Conservation (phyloP, 2,329 filamentous ascomycete genomes). For the Colletotrichum cordylinicola region DNA sequence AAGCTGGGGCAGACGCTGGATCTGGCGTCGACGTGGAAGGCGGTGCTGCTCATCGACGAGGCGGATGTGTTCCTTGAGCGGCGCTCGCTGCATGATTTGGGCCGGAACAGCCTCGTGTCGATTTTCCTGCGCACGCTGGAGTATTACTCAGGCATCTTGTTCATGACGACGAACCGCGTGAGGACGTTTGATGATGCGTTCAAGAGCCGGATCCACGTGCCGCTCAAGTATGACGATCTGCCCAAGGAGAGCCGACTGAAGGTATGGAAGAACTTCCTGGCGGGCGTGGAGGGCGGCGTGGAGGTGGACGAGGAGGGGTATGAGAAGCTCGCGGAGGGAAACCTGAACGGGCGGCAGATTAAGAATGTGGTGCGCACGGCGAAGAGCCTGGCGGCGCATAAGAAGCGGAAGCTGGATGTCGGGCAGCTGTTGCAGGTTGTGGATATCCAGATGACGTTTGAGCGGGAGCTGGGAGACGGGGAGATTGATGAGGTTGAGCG, state of each 20-base stretch:
- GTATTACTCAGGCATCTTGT: slow-evolving; percentile 56
- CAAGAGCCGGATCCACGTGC: slow-evolving; percentile 86
- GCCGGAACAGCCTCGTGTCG: slow-evolving; percentile 84
- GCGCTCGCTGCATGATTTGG: slow-evolving; percentile 81
- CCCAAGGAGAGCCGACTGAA: slow-evolving; percentile 69
- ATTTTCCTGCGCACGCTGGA: slow-evolving; percentile 60
- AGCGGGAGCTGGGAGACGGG: slow-evolving; percentile 66
- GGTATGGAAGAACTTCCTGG: slow-evolving; percentile 19
- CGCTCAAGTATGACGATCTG: slow-evolving; percentile 79
- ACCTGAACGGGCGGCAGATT: slow-evolving; percentile 72
- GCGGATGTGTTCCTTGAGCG: slow-evolving; percentile 86
- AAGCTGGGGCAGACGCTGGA: slow-evolving; percentile 81
- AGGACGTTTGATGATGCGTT: slow-evolving; percentile 88
- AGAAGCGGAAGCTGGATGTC: slow-evolving; percentile 43
- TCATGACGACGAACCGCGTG: slow-evolving; percentile 58
- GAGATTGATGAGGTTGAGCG: not conserved
- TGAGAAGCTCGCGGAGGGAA: slow-evolving; percentile 68
- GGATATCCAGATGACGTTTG: slow-evolving; percentile 82
- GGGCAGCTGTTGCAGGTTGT: slow-evolving; percentile 81
- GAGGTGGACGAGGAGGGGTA: slow-evolving; percentile 53
- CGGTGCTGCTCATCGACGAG: slow-evolving; percentile 85
- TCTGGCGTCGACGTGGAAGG: slow-evolving; percentile 86
- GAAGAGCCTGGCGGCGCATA: slow-evolving; percentile 81
- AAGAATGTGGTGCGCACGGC: slow-evolving; percentile 88
- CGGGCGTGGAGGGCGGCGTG: not conserved